Percentiles rank a stretch among this genome's conserved stretches.
These are phyloP conservation scores for Neofusicoccum laricinum DNA, from an alignment of 2,329 filamentous ascomycete species.

Conservation along the genomic window DNA sequence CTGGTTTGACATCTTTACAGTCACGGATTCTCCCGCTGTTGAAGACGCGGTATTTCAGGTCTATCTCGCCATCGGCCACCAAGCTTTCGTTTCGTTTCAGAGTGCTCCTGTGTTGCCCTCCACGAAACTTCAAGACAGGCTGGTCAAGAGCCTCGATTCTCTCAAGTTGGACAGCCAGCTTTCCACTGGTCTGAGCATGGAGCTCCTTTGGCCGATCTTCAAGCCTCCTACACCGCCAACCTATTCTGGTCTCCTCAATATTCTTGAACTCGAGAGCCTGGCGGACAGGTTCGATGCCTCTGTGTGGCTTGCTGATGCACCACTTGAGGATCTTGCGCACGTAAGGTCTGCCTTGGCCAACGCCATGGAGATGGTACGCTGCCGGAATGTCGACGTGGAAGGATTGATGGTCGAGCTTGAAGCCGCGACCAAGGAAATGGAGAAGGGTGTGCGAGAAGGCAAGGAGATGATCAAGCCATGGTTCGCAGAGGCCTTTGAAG, in stretches of 20 bases:
- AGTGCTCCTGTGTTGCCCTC: slow-evolving; percentile 18
- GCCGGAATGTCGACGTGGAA: slow-evolving; percentile 27
- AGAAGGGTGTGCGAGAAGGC: slow-evolving; percentile 29
- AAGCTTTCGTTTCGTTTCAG: slow-evolving; percentile 18
- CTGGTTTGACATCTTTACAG: slow-evolving; percentile 46
- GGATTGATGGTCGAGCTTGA: slow-evolving; percentile 30
- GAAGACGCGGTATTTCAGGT: slow-evolving; percentile 55
- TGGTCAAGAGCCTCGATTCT: slow-evolving; percentile 26
- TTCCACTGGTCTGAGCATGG: slow-evolving; percentile 75
- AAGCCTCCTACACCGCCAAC: slow-evolving; percentile 56
- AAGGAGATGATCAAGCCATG: slow-evolving; percentile 28
- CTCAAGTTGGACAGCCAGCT: slow-evolving; percentile 72
- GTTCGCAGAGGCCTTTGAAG: slow-evolving; percentile 37
- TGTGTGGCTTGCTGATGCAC: slow-evolving; percentile 35
- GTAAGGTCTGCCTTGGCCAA: slow-evolving; percentile 33
- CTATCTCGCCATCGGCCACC: slow-evolving; percentile 43
- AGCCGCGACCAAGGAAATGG: slow-evolving; percentile 29
- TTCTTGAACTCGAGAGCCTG: slow-evolving; percentile 44
- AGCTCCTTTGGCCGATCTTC: slow-evolving; percentile 70
- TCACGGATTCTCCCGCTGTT: slow-evolving; percentile 31
- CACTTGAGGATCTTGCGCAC: slow-evolving; percentile 33
- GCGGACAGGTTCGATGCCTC: slow-evolving; percentile 45
- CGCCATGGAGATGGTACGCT: slow-evolving; percentile 31
- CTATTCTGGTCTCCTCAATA: slow-evolving; percentile 34
- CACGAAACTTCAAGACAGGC: slow-evolving; percentile 24